These are phyloP conservation scores for Corynascus novoguineensis DNA, from an alignment of 495 filamentous ascomycete genomes.

Conservation along the genomic window DNA sequence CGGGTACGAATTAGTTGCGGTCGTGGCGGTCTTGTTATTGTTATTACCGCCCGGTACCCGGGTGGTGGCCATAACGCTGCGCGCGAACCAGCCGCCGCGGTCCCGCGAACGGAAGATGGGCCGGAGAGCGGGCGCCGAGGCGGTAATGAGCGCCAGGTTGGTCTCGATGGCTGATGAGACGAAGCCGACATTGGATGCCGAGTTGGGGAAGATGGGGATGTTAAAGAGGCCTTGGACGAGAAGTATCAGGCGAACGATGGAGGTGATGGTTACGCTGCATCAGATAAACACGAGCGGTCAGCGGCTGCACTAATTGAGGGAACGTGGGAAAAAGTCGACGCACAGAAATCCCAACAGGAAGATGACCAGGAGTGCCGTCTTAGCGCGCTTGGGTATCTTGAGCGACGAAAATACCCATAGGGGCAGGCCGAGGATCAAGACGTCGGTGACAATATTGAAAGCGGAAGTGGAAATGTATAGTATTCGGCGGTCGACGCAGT, in stretches of 20 bases:
- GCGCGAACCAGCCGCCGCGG: conserved; percentile 37
- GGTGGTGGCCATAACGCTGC: conserved; percentile 22
- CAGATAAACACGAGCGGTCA: background rate
- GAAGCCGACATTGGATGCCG: conserved; percentile 41
- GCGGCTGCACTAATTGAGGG: background rate
- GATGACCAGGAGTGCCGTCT: conserved; percentile 45
- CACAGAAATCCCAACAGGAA: conserved; percentile 50
- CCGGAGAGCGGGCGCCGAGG: conserved; percentile 41
- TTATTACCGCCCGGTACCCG: background rate
- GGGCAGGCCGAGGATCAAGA: conserved; percentile 45
- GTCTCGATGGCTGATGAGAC: conserved; percentile 49
- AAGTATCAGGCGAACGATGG: conserved; percentile 38
- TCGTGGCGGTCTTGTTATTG: background rate
- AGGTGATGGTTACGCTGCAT: conserved; percentile 48
- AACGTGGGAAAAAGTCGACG: conserved; percentile 3
- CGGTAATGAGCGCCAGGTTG: conserved; percentile 51
- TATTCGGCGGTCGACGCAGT: conserved; percentile 45
- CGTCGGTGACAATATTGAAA: conserved; percentile 48
- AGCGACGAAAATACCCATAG: conserved; percentile 44
- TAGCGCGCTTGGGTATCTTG: conserved; percentile 42
- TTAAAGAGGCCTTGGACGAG: conserved; percentile 33
- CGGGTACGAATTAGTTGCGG: background rate
- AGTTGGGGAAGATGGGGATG: conserved; percentile 25
- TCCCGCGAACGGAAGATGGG: conserved; percentile 34
- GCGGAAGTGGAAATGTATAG: conserved; percentile 44